Evolutionary conservation across 768 basidiomycete species (phyloP).

Genomic region (Serendipita sp.): DNA sequence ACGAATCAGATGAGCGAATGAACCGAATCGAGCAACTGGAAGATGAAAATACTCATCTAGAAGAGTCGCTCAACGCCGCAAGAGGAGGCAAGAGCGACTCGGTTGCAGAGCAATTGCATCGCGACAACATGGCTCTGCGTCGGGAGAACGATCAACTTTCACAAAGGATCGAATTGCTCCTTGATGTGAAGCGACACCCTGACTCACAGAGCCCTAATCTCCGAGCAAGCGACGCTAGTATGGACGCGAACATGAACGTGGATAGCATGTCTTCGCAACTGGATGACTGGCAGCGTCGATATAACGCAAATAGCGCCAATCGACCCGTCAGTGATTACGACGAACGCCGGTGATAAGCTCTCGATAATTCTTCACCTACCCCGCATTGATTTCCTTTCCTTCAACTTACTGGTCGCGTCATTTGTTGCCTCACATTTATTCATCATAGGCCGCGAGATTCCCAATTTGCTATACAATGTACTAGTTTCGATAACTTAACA

Average conservation of each 20-base stretch:
- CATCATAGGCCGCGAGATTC: conserved; percentile 23
- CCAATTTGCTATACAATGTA: conserved; percentile 5
- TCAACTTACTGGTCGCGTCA: conserved; percentile 10
- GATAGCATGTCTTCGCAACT: conserved; percentile 66
- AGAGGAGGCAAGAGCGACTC: conserved; percentile 66
- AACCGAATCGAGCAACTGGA: conserved; percentile 65
- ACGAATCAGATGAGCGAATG: conserved; percentile 63
- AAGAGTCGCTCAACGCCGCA: conserved; percentile 42
- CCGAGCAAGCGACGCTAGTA: conserved; percentile 61
- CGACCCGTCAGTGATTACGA: conserved; percentile 48
- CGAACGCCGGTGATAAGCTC: conserved; percentile 25
- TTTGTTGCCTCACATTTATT: conserved; percentile 11
- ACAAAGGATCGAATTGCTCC: conserved; percentile 78
- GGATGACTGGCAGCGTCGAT: conserved; percentile 72
- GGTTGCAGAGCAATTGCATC: conserved; percentile 61
- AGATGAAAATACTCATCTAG: conserved; percentile 60
- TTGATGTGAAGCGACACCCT: conserved; percentile 61
- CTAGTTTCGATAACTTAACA: conserved; percentile 8
- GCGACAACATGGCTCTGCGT: conserved; percentile 62
- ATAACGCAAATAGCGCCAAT: conserved; percentile 56
- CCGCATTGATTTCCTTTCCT: conserved; percentile 14
- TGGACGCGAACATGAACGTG: conserved; percentile 61
- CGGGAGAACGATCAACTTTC: conserved; percentile 77
- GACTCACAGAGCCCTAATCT: conserved; percentile 41
- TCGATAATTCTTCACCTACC: conserved; percentile 13